A percentile compares a stretch with the other conserved stretches of the same genome.
Evolutionary conservation across 345 rosid species (phyloP).

Genomic region (Rubroshorea leprosula): DNA sequence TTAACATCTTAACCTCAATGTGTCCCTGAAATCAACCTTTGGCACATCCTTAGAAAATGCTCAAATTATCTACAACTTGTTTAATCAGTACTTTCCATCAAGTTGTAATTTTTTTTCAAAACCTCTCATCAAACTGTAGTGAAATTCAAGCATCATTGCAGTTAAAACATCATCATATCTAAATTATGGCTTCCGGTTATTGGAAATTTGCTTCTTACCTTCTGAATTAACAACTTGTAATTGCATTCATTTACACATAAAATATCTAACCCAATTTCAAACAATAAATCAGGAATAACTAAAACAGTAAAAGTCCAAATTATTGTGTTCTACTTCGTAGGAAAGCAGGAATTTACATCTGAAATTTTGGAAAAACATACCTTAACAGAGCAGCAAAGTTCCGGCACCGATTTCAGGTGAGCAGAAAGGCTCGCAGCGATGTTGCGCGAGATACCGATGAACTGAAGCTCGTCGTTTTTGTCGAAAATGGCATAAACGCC

Average conservation of each 20-base stretch:
- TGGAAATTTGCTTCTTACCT: neutral
- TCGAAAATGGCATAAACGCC: conserved; percentile 86
- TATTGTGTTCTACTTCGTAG: neutral
- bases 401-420: conserved; percentile 66
- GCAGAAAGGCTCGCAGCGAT: conserved; percentile 60
- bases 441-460: conserved; percentile 78
- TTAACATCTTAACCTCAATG: neutral
- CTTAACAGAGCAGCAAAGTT: conserved; percentile 71
- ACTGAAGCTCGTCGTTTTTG: conserved; percentile 55
- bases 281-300: neutral
- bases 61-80: neutral
- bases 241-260: neutral
- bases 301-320: too few relatives aligned
- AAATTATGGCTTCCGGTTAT: too few relatives aligned
- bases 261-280: neutral
- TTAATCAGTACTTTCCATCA: neutral
- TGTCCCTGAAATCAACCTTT: neutral
- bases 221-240: neutral
- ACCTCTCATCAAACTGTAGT: neutral
- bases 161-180: neutral
- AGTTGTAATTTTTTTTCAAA: neutral
- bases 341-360: neutral
- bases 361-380: conserved; percentile 18
- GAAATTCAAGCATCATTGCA: neutral
- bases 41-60: neutral